These are phyloP conservation scores for Metschnikowia cubensis DNA, from an alignment of 805 yeast genomes.

Conservation along the genomic window DNA sequence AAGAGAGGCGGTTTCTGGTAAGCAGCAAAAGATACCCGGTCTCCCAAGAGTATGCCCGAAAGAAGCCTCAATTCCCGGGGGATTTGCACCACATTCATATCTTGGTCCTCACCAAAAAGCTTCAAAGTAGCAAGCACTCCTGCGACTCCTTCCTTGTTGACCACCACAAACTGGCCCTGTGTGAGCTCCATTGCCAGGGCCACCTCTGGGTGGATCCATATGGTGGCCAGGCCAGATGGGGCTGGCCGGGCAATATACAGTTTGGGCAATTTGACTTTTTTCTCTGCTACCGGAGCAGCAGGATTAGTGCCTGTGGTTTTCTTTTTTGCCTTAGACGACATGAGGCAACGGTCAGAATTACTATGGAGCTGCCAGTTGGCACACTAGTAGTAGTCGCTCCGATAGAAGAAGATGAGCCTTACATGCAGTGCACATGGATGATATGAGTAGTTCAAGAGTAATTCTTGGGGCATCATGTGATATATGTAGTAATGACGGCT, in stretches of 20 bases:
- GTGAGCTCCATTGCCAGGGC: slow-evolving; percentile 45
- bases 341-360: neutral
- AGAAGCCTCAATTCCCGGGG: slow-evolving; percentile 26
- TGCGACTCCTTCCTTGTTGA: slow-evolving; percentile 43
- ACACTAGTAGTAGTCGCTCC: neutral
- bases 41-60: slow-evolving; percentile 45
- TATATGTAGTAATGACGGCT: no score
- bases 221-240: slow-evolving; percentile 22
- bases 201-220: slow-evolving; percentile 42
- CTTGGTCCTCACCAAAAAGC: slow-evolving; percentile 32
- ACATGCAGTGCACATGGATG: no score
- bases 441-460: no score
- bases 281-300: slow-evolving; percentile 16
- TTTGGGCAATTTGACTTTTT: slow-evolving; percentile 40
- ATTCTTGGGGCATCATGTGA: no score
- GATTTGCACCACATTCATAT: slow-evolving; percentile 27
- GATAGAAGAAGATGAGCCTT: neutral
- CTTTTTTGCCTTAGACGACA: slow-evolving; percentile 24
- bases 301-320: slow-evolving; percentile 16
- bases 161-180: slow-evolving; percentile 43
- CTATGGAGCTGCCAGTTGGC: no score
- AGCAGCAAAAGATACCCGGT: slow-evolving; percentile 45
- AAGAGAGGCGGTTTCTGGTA: slow-evolving; percentile 44
- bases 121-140: slow-evolving; percentile 40
- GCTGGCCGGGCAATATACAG: slow-evolving; percentile 38